These are phyloP conservation scores for Euphorbia peplus DNA, from an alignment of 345 rosid genomes.

Conservation along the genomic window DNA sequence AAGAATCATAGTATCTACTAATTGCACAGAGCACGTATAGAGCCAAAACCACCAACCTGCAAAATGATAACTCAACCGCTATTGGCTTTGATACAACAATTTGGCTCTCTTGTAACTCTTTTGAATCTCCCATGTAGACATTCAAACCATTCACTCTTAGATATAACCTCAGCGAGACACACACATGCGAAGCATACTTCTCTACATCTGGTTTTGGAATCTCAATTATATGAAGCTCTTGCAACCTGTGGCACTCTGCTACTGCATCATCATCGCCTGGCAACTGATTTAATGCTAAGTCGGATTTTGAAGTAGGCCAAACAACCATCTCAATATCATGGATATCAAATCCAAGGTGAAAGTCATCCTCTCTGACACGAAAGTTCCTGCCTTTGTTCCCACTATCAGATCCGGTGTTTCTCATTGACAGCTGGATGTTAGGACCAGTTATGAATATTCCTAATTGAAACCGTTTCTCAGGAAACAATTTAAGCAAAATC, in stretches of 20 bases:
- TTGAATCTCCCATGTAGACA: constrained; percentile 47
- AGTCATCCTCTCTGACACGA: constrained; percentile 34
- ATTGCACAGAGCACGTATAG: neutral
- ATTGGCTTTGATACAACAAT: constrained; percentile 57
- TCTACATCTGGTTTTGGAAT: constrained; percentile 42
- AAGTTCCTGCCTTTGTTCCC: constrained; percentile 24
- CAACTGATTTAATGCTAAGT: constrained; percentile 31
- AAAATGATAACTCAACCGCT: constrained; percentile 49
- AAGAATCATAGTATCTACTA: neutral
- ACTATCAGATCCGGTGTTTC: constrained; percentile 37
- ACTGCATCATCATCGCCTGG: constrained; percentile 38
- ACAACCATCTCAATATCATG: constrained; percentile 59
- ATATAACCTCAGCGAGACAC: constrained; percentile 46
- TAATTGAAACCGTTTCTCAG: constrained; percentile 64
- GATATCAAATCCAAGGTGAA: constrained; percentile 56
- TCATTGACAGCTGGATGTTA: constrained; percentile 42
- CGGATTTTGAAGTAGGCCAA: constrained; percentile 56
- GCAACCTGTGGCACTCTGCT: constrained; percentile 42
- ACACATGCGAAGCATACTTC: constrained; percentile 53
- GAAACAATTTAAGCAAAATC: constrained; percentile 47
- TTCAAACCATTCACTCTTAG: constrained; percentile 58
- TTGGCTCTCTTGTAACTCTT: constrained; percentile 42
- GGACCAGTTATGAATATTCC: constrained; percentile 73
- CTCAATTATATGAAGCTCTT: constrained; percentile 47
- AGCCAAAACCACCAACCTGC: constrained; percentile 48